phyloP scores from a whole-genome alignment of 768 basidiomycete genomes.

The Gymnopilus dilepis region DNA sequence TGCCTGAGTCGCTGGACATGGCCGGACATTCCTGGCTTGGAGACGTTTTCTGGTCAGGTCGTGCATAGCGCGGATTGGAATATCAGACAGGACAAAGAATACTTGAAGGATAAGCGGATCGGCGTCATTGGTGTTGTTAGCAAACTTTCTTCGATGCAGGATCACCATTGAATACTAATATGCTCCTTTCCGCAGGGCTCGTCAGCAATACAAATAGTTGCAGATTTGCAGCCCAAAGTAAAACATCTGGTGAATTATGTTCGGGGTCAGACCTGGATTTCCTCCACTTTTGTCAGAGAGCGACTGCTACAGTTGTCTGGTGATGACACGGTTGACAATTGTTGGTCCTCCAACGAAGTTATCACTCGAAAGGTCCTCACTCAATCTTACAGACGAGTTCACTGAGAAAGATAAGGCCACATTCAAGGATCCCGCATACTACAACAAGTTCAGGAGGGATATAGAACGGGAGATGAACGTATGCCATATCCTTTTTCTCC shows the following conservation, averaged over 20 bases:
- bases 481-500: slow-evolving; percentile 18
- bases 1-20: slow-evolving; percentile 63
- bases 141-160: not conserved
- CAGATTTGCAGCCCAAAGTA: slow-evolving; percentile 59
- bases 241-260: slow-evolving; percentile 58
- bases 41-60: slow-evolving; percentile 59
- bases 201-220: slow-evolving; percentile 64
- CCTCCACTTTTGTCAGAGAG: slow-evolving; percentile 47
- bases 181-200: slow-evolving; percentile 48
- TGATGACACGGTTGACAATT: slow-evolving; percentile 44
- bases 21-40: slow-evolving; percentile 67
- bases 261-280: slow-evolving; percentile 64
- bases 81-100: slow-evolving; percentile 38
- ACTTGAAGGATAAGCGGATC: slow-evolving; percentile 58
- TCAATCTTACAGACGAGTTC: slow-evolving; percentile 44
- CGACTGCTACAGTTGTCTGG: slow-evolving; percentile 46
- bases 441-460: slow-evolving; percentile 51
- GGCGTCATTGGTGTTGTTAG: slow-evolving; percentile 66
- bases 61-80: slow-evolving; percentile 72
- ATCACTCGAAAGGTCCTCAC: not conserved
- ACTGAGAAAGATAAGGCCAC: slow-evolving; percentile 54
- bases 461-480: slow-evolving; percentile 59
- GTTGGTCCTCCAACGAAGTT: slow-evolving; percentile 31
- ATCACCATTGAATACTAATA: not conserved
- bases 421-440: slow-evolving; percentile 54